Evolutionary conservation across 192 early-diverging fungal species (phyloP).

Genomic region (Polychytrium aggregatum): DNA sequence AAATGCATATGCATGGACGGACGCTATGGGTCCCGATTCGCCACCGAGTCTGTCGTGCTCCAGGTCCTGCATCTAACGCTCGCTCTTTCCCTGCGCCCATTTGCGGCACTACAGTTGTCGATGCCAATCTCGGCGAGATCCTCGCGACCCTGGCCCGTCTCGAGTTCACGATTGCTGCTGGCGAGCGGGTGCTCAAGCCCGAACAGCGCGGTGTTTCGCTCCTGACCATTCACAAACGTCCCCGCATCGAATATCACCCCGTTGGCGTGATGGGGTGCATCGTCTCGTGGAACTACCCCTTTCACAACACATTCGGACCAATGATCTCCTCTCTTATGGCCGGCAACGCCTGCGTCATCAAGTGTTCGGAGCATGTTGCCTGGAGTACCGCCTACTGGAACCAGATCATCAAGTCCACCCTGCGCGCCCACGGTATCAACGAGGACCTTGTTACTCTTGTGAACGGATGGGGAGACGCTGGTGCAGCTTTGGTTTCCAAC

Average conservation of each 20-base stretch:
- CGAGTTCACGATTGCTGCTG: constrained; percentile 67
- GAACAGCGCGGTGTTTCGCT: constrained; percentile 55
- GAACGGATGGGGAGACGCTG: constrained; percentile 71
- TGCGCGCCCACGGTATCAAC: constrained; percentile 62
- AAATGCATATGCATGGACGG: no score
- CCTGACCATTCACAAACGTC: constrained; percentile 64
- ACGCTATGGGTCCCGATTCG: no score
- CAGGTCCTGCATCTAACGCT: neutral
- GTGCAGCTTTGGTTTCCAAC: constrained; percentile 51
- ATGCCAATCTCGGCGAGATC: constrained; percentile 76
- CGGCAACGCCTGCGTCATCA: constrained; percentile 78
- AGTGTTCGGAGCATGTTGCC: constrained; percentile 73
- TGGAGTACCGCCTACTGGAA: constrained; percentile 66
- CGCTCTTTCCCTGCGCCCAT: neutral
- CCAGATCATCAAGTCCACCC: constrained; percentile 49
- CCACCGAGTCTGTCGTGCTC: no score
- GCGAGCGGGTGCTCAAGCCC: constrained; percentile 54
- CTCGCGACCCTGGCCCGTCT: constrained; percentile 67
- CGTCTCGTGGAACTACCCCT: constrained; percentile 84
- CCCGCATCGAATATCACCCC: constrained; percentile 68
- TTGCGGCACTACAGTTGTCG: constrained; percentile 45
- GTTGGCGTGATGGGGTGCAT: constrained; percentile 71
- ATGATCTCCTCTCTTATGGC: constrained; percentile 71
- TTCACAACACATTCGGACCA: constrained; percentile 52
- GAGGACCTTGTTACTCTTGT: constrained; percentile 69